Evolutionary conservation across 2,329 filamentous ascomycete genomes (phyloP).

Genomic region (Ophiostoma fasciatum): DNA sequence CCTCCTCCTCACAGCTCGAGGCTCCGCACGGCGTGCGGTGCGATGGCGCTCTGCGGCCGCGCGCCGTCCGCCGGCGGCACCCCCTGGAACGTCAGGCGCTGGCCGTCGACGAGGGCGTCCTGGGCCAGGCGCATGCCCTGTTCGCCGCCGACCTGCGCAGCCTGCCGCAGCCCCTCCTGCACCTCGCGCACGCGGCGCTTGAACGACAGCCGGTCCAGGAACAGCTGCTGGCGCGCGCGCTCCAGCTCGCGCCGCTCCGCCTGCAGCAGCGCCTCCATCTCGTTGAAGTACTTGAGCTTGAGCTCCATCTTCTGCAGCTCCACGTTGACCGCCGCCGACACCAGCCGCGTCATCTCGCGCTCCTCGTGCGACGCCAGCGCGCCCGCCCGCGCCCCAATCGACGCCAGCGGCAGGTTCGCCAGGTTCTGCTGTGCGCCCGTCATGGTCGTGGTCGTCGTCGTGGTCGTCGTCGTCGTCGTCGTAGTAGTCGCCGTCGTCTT

Average conservation of each 20-base stretch:
- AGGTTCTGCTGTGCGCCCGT: constrained; percentile 27
- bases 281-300: constrained; percentile 90
- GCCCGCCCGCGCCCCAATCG: constrained; percentile 71
- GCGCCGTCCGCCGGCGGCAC: constrained; percentile 27
- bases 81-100: constrained; percentile 38
- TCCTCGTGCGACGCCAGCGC: constrained; percentile 92
- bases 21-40: constrained; percentile 36
- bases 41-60: constrained; percentile 38
- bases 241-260: constrained; percentile 89
- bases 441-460: constrained; percentile 45
- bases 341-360: constrained; percentile 85
- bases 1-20: constrained; percentile 31
- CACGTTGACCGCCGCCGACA: constrained; percentile 82
- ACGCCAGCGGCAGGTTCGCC: constrained; percentile 69
- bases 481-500: constrained; percentile 27
- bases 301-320: constrained; percentile 92
- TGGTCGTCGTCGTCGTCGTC: constrained; percentile 29
- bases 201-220: constrained; percentile 81
- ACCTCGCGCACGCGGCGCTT: constrained; percentile 74
- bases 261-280: constrained; percentile 85
- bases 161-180: constrained; percentile 57
- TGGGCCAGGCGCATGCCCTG: constrained; percentile 33
- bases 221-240: constrained; percentile 79
- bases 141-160: constrained; percentile 32
- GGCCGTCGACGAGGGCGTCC: constrained; percentile 31